Evolutionary conservation across 257 asterid species (phyloP), one percentile per base, ranked within the genome.

Genomic region (Phtheirospermum japonicum): DNA sequence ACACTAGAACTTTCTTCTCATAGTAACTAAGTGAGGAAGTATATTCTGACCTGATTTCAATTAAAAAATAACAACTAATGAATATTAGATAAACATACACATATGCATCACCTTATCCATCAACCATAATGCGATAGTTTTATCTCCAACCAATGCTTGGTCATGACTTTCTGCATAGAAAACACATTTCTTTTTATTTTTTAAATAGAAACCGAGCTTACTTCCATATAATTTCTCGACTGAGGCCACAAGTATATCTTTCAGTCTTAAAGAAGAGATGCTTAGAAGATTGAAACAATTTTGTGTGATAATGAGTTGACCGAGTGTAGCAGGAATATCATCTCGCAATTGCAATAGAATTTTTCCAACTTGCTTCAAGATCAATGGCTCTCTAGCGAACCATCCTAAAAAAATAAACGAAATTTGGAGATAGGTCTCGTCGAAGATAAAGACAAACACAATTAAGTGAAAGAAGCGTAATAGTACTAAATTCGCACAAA

Each of bases 91-190:
- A 28, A 66, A 54, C 56, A 26, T 23, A 30, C 42, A 48, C 6
- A 20, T n/a, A n/a, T 53, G 68, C 18, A 53, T 76, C 64, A 92
- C 99, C 99, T 93, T 93, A 78, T 93, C 99, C 99, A 92, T 92
- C 82, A 92, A 73, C 99, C 97, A 87, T 79, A 92, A 92, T 63
- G 99, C 97, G 65, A 92, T 87, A 67, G 97, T 92, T 79, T 93
- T 93, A 78, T 93, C 99, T 6, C 99, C 99, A 57, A 93, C 99
- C 46, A 92, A 80, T 19, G 99, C 99, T 81, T 92, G 99, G 73
- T 92, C 99, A 60, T 92, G 99, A 67, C 99, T 92, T 80, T 92
- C 99, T 28, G 97, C 99, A 61, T 92, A 92, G 66, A 80, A 66
- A 57, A 92, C 79, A 70, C 99, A 92, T 69, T 93, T n/a, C n/a